Evolutionary conservation across 345 rosid species (phyloP).

Genomic region (Raphanus sativus): DNA sequence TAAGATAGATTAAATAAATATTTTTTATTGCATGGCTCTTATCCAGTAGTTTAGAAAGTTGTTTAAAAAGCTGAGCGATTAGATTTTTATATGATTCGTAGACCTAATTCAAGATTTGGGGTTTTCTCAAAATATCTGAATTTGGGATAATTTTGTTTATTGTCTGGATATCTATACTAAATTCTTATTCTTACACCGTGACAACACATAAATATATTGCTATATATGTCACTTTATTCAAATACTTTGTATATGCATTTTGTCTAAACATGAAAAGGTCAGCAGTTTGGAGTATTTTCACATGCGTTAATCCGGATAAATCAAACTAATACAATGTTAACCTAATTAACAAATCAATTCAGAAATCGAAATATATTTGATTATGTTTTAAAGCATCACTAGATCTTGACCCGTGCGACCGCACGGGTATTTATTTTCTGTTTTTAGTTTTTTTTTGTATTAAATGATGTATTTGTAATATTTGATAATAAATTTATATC

Average conservation of each 20-base stretch:
- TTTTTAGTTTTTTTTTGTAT: too few species aligned
- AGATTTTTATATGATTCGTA: background rate
- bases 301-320: background rate
- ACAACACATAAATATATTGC: background rate
- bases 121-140: conserved; percentile 23
- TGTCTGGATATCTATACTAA: background rate
- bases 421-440: too few species aligned
- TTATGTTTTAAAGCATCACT: background rate
- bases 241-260: background rate
- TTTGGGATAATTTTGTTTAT: background rate
- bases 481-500: too few species aligned
- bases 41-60: conserved; percentile 15
- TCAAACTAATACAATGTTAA: background rate
- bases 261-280: background rate
- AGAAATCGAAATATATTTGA: background rate
- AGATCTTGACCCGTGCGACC: too few species aligned
- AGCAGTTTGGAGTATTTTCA: background rate
- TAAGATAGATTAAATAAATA: too few species aligned
- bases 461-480: too few species aligned
- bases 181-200: conserved; percentile 3
- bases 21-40: conserved; percentile 14
- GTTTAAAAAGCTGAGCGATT: background rate
- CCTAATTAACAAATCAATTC: background rate
- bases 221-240: conserved; percentile 21
- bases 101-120: conserved; percentile 28